These are phyloP conservation scores for Waltiozyma sp. DNA, from an alignment of 1,139 yeast species.

Conservation along the genomic window DNA sequence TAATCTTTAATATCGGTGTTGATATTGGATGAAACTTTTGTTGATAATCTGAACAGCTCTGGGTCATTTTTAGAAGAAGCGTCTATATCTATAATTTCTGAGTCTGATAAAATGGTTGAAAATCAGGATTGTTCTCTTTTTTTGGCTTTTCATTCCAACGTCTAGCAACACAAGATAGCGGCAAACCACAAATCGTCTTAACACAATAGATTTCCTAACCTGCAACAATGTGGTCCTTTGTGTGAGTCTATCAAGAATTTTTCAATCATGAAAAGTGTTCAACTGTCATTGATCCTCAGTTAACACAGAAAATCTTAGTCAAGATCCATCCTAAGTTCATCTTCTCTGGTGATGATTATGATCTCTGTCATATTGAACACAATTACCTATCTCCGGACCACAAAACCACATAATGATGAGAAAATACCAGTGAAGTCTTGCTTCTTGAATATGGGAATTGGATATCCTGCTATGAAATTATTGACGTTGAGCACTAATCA, in stretches of 20 bases:
- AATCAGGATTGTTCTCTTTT: too few relatives aligned
- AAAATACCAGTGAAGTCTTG: constrained; percentile 84
- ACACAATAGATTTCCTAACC: constrained; percentile 52
- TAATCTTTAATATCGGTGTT: too few relatives aligned
- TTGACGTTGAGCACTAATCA: constrained; percentile 53
- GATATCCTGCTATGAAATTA: constrained; percentile 75
- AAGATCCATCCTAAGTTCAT: constrained; percentile 52
- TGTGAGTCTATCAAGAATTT: constrained; percentile 56
- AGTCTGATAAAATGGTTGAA: too few relatives aligned
- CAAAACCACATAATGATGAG: constrained; percentile 33
- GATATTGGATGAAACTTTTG: too few relatives aligned
- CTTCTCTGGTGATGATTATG: constrained; percentile 95
- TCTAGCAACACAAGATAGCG: constrained; percentile 15
- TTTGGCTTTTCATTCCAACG: too few relatives aligned
- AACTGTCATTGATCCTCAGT: constrained; percentile 56
- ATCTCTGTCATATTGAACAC: constrained; percentile 75
- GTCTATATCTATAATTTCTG: too few relatives aligned
- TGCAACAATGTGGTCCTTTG: constrained; percentile 51
- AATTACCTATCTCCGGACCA: constrained; percentile 21
- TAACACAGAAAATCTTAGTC: constrained; percentile 46
- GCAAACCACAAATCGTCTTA: constrained; percentile 55
- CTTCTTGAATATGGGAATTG: constrained; percentile 88
- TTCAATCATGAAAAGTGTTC: constrained; percentile 62
- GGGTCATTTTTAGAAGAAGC: too few relatives aligned
- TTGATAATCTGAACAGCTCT: too few relatives aligned